phyloP scores from a whole-genome alignment of 139 green algal species.

The Chlamydomonas sphaeroides region DNA sequence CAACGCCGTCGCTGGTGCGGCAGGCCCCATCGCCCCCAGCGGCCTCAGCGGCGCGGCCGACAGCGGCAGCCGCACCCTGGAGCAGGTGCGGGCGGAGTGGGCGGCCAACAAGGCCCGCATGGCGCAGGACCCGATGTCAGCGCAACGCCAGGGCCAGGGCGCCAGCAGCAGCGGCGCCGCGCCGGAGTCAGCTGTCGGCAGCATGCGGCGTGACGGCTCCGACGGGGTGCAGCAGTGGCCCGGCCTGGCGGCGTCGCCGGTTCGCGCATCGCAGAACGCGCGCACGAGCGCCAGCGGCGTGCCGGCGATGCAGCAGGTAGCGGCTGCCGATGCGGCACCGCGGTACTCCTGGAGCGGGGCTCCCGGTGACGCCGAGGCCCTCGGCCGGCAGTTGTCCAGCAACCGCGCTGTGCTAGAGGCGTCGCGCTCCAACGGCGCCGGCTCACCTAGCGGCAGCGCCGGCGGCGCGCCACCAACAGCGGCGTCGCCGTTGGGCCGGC shows the following conservation, averaged over 20 bases:
- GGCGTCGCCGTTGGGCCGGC: no score
- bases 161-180: neutral
- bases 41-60: neutral
- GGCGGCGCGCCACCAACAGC: no score
- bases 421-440: neutral
- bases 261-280: no score
- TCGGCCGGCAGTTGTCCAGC: neutral
- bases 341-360: constrained; percentile 26
- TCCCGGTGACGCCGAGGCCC: neutral
- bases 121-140: neutral
- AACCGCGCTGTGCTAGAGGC: constrained; percentile 27
- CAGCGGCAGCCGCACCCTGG: neutral
- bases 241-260: no score
- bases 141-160: neutral
- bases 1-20: neutral
- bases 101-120: constrained; percentile 11
- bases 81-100: constrained; percentile 8
- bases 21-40: no score
- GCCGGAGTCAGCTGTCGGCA: neutral
- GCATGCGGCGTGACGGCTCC: no score
- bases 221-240: no score
- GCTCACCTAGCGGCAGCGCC: no score
- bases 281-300: constrained; percentile 15
- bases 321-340: neutral
- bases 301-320: neutral